Evolutionary conservation across 352 stramenopile species (phyloP).

Genomic region (Globisporangium takayamanum): DNA sequence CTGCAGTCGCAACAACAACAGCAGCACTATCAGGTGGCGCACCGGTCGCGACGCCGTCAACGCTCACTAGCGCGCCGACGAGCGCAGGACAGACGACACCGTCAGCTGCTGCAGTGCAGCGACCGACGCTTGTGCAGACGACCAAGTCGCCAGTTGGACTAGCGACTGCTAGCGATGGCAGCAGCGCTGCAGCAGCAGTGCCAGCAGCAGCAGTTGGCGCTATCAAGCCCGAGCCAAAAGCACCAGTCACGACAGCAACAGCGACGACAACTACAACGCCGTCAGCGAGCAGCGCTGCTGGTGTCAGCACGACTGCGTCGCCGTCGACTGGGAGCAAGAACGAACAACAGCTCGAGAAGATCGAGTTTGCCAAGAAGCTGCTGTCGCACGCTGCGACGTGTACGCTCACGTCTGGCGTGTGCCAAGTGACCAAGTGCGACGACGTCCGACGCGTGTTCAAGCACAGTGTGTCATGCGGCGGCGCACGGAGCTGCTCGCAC

Average conservation of each 20-base stretch:
- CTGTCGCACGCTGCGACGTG: slow-evolving; percentile 73
- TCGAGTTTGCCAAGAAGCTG: slow-evolving; percentile 79
- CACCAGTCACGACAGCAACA: neutral
- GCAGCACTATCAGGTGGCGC: neutral
- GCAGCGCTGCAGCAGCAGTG: neutral
- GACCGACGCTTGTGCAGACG: slow-evolving; percentile 13
- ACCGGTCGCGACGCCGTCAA: neutral
- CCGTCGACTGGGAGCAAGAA: slow-evolving; percentile 26
- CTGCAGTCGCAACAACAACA: slow-evolving; percentile 1
- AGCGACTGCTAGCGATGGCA: neutral
- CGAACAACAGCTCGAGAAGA: slow-evolving; percentile 75
- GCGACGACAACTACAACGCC: slow-evolving; percentile 5
- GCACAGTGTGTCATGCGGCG: slow-evolving; percentile 72
- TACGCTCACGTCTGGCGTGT: slow-evolving; percentile 44
- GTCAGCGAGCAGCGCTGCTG: neutral
- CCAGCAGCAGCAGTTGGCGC: slow-evolving; percentile 10
- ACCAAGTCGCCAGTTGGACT: slow-evolving; percentile 1
- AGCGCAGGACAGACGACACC: neutral
- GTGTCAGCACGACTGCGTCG: slow-evolving; percentile 11
- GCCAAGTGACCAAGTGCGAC: slow-evolving; percentile 83
- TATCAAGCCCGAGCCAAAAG: slow-evolving; percentile 28
- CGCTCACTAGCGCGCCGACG: neutral
- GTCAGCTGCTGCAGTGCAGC: slow-evolving; percentile 13
- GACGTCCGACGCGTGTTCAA: slow-evolving; percentile 84
- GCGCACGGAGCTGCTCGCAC: slow-evolving; percentile 59